Percentiles rank a stretch among this genome's conserved stretches.
Evolutionary conservation across 768 basidiomycete genomes (phyloP).

Genomic region (Boletellus ananas): DNA sequence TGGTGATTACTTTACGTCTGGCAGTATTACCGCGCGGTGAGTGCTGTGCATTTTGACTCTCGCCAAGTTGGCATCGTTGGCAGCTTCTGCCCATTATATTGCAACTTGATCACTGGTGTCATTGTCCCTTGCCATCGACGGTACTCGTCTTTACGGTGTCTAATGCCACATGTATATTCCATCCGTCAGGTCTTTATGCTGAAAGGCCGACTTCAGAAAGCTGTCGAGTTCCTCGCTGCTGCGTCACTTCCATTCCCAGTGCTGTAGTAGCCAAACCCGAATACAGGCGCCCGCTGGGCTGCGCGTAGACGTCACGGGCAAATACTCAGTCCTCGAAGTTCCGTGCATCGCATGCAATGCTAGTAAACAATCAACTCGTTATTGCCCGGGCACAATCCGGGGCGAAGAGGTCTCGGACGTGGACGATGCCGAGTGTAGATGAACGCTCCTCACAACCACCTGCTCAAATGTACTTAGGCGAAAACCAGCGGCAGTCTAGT

Average conservation of each 20-base stretch:
- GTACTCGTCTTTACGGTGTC: constrained; percentile 42
- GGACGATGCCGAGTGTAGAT: constrained; percentile 28
- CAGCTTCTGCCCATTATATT: constrained; percentile 56
- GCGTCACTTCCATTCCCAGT: too few species aligned
- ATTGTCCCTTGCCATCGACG: constrained; percentile 42
- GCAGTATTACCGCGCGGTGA: too few species aligned
- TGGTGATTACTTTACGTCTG: too few species aligned
- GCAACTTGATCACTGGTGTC: too few species aligned
- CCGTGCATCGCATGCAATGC: constrained; percentile 47
- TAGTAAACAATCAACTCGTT: constrained; percentile 32
- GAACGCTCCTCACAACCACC: constrained; percentile 4
- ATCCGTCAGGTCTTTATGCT: constrained; percentile 29
- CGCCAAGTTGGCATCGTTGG: constrained; percentile 37
- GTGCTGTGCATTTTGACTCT: too few species aligned
- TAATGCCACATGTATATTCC: constrained; percentile 40
- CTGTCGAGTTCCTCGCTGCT: constrained; percentile 11
- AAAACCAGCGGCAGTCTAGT: neutral
- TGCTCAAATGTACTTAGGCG: constrained; percentile 19
- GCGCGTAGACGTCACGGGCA: too few species aligned
- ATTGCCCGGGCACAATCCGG: too few species aligned
- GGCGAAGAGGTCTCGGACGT: too few species aligned
- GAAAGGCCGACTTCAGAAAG: constrained; percentile 33
- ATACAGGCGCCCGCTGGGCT: too few species aligned
- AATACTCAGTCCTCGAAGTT: constrained; percentile 45
- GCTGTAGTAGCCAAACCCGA: too few species aligned